phyloP scores from a whole-genome alignment of 169 alveolate species.

The Eimeria maxima region DNA sequence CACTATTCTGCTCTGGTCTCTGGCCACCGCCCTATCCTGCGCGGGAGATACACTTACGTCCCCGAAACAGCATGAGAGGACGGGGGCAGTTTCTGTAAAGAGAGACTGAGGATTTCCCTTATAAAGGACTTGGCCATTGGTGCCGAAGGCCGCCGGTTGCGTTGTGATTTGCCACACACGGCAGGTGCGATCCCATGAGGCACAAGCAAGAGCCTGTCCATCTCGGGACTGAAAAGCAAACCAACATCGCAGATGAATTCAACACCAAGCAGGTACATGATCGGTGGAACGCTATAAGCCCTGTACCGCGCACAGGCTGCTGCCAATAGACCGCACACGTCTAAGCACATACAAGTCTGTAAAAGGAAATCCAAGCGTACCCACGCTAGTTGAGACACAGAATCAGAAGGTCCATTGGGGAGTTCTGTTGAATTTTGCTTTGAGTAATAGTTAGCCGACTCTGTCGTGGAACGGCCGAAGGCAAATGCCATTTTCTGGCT shows the following conservation, averaged over 20 bases:
- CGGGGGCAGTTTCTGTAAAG: conserved; percentile 77
- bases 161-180: conserved; percentile 82
- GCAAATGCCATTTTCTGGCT: conserved; percentile 59
- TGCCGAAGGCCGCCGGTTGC: conserved; percentile 73
- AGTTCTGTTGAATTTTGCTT: conserved; percentile 67
- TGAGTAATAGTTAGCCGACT: conserved; percentile 69
- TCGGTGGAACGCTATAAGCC: background rate
- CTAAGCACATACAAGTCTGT: background rate
- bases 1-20: background rate
- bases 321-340: background rate
- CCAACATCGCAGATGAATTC: no score
- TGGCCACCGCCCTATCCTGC: background rate
- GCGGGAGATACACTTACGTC: conserved; percentile 35
- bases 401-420: conserved; percentile 79
- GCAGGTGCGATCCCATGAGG: conserved; percentile 82
- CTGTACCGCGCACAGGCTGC: background rate
- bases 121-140: conserved; percentile 3
- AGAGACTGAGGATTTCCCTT: conserved; percentile 77
- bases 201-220: conserved; percentile 76
- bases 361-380: background rate
- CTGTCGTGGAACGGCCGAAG: conserved; percentile 67
- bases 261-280: background rate
- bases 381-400: conserved; percentile 81
- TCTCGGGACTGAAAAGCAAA: conserved; percentile 67
- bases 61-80: conserved; percentile 77